phyloP scores from a whole-genome alignment of 2,329 filamentous ascomycete genomes.

The Hypoxylon sp. region DNA sequence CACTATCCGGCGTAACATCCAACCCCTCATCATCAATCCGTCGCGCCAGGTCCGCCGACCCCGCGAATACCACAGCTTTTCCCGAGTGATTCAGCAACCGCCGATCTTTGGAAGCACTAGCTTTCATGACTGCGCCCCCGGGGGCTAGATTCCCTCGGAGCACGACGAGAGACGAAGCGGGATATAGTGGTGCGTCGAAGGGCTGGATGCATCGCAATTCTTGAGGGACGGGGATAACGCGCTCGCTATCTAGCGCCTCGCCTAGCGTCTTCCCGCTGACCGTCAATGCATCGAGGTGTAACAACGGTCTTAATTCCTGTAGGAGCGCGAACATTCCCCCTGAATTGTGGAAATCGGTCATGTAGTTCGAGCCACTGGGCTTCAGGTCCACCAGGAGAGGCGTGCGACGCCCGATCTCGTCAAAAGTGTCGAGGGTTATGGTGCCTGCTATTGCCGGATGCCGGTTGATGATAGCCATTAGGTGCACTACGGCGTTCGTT shows the following conservation, averaged over 20 bases:
- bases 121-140: constrained; percentile 88
- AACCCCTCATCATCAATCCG: constrained; percentile 72
- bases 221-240: constrained; percentile 67
- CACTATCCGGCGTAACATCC: constrained; percentile 71
- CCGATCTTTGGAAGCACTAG: constrained; percentile 86
- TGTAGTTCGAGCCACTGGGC: constrained; percentile 88
- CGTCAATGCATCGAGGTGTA: constrained; percentile 83
- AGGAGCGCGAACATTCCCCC: constrained; percentile 88
- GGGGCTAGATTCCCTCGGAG: constrained; percentile 87
- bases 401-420: constrained; percentile 81
- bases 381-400: constrained; percentile 88
- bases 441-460: constrained; percentile 73
- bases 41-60: constrained; percentile 80
- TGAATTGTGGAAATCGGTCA: constrained; percentile 91
- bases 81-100: constrained; percentile 64
- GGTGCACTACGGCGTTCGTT: constrained; percentile 87
- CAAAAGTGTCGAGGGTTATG: constrained; percentile 83
- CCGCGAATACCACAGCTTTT: constrained; percentile 75
- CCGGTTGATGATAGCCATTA: constrained; percentile 87
- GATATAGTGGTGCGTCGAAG: constrained; percentile 75
- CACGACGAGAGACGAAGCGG: constrained; percentile 84
- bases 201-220: constrained; percentile 71
- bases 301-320: constrained; percentile 80
- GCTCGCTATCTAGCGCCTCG: constrained; percentile 80
- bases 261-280: constrained; percentile 88